Percentiles rank a stretch among this genome's conserved stretches.
Evolutionary conservation across 805 yeast genomes (phyloP).

Genomic region (Naumovozyma dairenensis): DNA sequence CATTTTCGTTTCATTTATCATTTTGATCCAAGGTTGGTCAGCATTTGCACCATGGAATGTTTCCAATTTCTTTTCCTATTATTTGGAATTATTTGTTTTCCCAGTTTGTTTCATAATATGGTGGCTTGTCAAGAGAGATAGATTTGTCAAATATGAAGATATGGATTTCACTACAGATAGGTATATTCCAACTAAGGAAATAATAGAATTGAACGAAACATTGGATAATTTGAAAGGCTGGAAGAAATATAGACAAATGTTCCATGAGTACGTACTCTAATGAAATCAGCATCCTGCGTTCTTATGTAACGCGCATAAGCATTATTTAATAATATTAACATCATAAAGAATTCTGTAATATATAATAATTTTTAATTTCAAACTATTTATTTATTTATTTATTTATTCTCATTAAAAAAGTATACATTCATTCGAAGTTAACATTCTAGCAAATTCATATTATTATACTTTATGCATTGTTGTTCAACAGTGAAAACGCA

Average conservation of each 20-base stretch:
- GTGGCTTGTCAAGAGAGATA: conserved; percentile 35
- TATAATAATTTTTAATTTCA: too few species aligned
- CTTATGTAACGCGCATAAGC: too few species aligned
- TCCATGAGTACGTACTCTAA: conserved; percentile 13
- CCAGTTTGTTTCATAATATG: conserved; percentile 36
- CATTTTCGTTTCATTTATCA: conserved; percentile 34
- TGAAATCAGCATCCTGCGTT: background rate
- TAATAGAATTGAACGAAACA: conserved; percentile 31
- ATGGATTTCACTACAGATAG: conserved; percentile 47
- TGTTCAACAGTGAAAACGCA: too few species aligned
- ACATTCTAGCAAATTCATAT: too few species aligned
- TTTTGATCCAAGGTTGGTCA: conserved; percentile 47
- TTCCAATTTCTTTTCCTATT: conserved; percentile 35
- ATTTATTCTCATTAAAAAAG: too few species aligned
- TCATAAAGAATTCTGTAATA: too few species aligned
- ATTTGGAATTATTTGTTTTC: conserved; percentile 39
- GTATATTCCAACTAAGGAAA: conserved; percentile 42
- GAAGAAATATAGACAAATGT: conserved; percentile 30
- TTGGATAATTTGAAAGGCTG: conserved; percentile 36
- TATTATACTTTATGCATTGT: too few species aligned
- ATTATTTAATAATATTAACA: too few species aligned
- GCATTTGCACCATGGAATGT: conserved; percentile 38
- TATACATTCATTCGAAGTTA: too few species aligned
- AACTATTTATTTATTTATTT: too few species aligned
- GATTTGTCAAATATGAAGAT: conserved; percentile 34